phyloP scores from a whole-genome alignment of 1,284 basidiomycete species.

The Irpex sp. region DNA sequence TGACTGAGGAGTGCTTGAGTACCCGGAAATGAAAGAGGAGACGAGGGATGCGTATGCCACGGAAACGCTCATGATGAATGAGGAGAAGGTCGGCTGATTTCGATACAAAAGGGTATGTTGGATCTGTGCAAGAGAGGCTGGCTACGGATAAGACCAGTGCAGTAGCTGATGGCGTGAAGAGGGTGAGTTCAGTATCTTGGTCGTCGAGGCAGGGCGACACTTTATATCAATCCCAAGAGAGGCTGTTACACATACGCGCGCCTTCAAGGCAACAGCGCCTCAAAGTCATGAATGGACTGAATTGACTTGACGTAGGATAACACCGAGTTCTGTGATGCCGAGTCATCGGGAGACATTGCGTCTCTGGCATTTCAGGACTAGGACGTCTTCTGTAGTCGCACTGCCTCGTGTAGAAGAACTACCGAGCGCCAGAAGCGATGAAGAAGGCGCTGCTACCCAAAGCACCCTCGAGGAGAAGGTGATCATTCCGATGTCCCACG shows the following conservation, averaged over 20 bases:
- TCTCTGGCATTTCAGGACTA: not conserved
- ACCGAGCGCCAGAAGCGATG: not conserved
- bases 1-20: not conserved
- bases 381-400: not conserved
- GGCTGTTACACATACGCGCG: not conserved
- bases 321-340: not conserved
- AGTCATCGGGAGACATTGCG: not conserved
- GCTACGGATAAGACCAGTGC: not conserved
- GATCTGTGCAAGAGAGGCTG: not conserved
- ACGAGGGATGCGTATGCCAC: slow-evolving; percentile 9
- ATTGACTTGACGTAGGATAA: not conserved
- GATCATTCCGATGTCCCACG: not conserved
- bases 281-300: not conserved
- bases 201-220: not conserved
- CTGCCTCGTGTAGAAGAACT: not conserved
- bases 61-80: slow-evolving; percentile 6
- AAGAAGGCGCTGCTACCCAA: not conserved
- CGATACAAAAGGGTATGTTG: not conserved
- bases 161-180: too few species aligned
- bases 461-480: not conserved
- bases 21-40: slow-evolving; percentile 3
- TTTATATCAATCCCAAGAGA: not conserved
- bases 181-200: not conserved
- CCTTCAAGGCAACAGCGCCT: not conserved
- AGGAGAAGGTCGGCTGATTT: not conserved